A percentile compares a stretch with the other conserved stretches of the same genome.
Evolutionary conservation across 306 rosid genomes (phyloP).

Genomic region (Fragaria iinumae): DNA sequence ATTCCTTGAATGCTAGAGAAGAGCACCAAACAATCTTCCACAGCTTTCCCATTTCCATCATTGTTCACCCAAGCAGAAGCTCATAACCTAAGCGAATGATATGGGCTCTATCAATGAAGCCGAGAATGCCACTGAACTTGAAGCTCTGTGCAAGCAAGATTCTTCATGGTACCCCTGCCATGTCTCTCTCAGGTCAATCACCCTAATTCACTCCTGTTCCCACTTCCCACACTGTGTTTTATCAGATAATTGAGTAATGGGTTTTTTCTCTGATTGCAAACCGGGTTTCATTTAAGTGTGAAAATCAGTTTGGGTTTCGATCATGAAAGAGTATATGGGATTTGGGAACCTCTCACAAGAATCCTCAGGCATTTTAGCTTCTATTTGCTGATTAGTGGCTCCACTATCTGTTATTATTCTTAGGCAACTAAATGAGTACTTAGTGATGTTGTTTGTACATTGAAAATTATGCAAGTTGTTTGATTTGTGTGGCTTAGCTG

Average conservation of each 20-base stretch:
- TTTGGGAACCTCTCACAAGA: too few relatives aligned
- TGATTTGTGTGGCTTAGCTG: not conserved
- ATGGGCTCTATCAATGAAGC: conserved; percentile 9
- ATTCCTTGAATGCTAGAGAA: not conserved
- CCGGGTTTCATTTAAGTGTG: not conserved
- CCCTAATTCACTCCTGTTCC: too few relatives aligned
- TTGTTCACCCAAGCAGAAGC: too few relatives aligned
- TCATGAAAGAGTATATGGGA: not conserved
- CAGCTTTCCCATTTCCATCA: not conserved
- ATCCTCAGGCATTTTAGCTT: not conserved
- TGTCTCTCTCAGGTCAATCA: conserved; percentile 16
- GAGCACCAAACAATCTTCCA: not conserved
- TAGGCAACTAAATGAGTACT: too few relatives aligned
- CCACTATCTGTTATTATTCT: too few relatives aligned
- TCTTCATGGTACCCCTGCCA: conserved; percentile 26
- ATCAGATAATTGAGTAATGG: not conserved
- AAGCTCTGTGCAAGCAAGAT: conserved; percentile 21
- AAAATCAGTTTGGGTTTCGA: not conserved
- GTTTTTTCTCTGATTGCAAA: not conserved
- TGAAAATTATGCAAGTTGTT: not conserved
- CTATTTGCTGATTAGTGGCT: not conserved
- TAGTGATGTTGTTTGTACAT: not conserved
- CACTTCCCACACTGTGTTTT: not conserved
- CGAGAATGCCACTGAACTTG: conserved; percentile 11
- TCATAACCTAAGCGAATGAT: not conserved